These are phyloP conservation scores for Ganoderma sinense DNA, from an alignment of 1,284 basidiomycete genomes.

Conservation along the genomic window DNA sequence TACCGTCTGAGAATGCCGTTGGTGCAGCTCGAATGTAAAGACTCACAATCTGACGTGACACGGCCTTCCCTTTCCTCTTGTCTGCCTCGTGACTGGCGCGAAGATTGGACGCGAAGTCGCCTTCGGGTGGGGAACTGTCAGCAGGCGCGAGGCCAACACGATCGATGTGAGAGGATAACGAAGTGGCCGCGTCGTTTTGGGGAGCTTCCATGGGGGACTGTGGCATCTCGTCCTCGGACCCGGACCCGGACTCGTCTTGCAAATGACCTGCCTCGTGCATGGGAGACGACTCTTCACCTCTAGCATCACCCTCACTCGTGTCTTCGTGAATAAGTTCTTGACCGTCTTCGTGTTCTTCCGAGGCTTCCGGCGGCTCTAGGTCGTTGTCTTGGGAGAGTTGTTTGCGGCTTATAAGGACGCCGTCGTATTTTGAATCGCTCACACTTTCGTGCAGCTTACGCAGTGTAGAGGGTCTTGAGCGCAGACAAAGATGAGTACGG, in stretches of 20 bases:
- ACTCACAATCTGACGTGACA: constrained; percentile 84
- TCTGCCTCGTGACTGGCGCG: constrained; percentile 71
- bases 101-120: constrained; percentile 60
- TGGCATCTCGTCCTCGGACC: constrained; percentile 19
- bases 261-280: constrained; percentile 41
- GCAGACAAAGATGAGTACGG: constrained; percentile 1
- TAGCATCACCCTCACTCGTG: constrained; percentile 16
- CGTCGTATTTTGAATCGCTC: constrained; percentile 80
- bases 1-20: constrained; percentile 20
- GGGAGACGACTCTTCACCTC: constrained; percentile 36
- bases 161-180: constrained; percentile 11
- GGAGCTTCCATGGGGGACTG: constrained; percentile 4
- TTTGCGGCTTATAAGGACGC: constrained; percentile 67
- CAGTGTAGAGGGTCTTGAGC: constrained; percentile 69
- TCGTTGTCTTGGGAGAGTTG: constrained; percentile 56
- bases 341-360: constrained; percentile 38
- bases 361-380: constrained; percentile 44
- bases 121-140: constrained; percentile 27
- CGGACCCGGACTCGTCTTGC: constrained; percentile 38
- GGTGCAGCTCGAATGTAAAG: constrained; percentile 9
- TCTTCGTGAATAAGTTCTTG: constrained; percentile 10
- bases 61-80: constrained; percentile 80
- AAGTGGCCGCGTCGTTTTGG: constrained; percentile 10
- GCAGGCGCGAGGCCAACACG: constrained; percentile 10
- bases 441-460: constrained; percentile 69